Evolutionary conservation across 2,329 filamentous ascomycete genomes (phyloP).

Genomic region (Aspergillus phoenicis): DNA sequence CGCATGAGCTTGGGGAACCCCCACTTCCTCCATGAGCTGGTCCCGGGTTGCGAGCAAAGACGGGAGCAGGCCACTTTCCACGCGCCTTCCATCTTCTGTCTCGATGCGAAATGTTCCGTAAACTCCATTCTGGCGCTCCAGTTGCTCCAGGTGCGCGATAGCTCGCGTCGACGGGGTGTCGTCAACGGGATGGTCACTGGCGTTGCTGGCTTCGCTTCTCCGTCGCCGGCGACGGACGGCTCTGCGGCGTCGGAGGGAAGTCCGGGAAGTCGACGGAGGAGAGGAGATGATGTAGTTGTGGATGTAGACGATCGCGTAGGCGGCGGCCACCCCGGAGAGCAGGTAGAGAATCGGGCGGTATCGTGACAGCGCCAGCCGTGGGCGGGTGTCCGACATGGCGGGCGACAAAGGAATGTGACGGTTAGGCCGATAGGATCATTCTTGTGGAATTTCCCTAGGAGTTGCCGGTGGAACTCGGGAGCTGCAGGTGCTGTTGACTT

Average conservation of each 20-base stretch:
- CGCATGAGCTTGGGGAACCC: constrained; percentile 41
- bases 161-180: constrained; percentile 41
- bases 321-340: constrained; percentile 45
- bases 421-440: constrained; percentile 22
- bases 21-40: constrained; percentile 46
- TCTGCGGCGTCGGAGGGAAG: constrained; percentile 42
- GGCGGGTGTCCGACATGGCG: constrained; percentile 36
- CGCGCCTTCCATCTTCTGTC: constrained; percentile 43
- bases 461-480: not conserved
- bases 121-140: constrained; percentile 44
- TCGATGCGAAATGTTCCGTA: constrained; percentile 49
- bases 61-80: constrained; percentile 47
- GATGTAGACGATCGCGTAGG: constrained; percentile 46
- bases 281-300: constrained; percentile 33
- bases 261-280: constrained; percentile 22
- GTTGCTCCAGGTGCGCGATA: constrained; percentile 43
- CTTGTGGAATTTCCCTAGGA: constrained; percentile 1
- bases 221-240: constrained; percentile 40
- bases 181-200: constrained; percentile 21
- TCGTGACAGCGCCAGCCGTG: constrained; percentile 38
- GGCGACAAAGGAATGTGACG: constrained; percentile 14
- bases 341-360: constrained; percentile 47
- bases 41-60: constrained; percentile 45
- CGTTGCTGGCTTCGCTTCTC: constrained; percentile 34
- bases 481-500: not conserved